Evolutionary conservation across 1,284 basidiomycete genomes (phyloP).

Genomic region (Tremellales sp.): DNA sequence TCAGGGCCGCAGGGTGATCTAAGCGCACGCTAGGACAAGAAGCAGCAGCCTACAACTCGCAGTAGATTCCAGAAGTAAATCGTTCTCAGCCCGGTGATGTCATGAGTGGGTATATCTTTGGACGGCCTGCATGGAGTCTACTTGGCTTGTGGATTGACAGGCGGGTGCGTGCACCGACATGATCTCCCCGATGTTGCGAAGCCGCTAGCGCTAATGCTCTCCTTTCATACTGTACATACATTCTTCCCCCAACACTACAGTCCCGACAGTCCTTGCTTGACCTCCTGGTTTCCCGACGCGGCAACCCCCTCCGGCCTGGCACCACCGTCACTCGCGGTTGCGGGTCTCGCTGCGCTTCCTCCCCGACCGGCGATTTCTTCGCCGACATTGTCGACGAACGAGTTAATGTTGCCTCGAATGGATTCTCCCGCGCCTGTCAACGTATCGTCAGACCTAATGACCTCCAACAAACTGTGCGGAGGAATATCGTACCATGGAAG

Average conservation of each 20-base stretch:
- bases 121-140: too few relatives aligned
- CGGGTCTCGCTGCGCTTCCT: conserved; percentile 3
- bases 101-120: too few relatives aligned
- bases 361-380: conserved; percentile 26
- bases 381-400: conserved; percentile 26
- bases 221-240: background rate
- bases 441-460: background rate
- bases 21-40: too few relatives aligned
- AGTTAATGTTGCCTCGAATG: conserved; percentile 34
- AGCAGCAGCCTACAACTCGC: too few relatives aligned
- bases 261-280: conserved; percentile 18
- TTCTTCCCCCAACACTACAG: conserved; percentile 13
- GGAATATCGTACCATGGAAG: conserved; percentile 16
- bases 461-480: background rate
- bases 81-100: too few relatives aligned
- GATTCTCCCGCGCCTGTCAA: conserved; percentile 30
- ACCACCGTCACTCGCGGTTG: conserved; percentile 13
- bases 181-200: background rate
- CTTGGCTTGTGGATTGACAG: too few relatives aligned
- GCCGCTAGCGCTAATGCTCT: too few relatives aligned
- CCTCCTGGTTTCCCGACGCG: conserved; percentile 24
- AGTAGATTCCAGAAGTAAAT: too few relatives aligned
- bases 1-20: too few relatives aligned
- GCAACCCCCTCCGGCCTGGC: conserved; percentile 21
- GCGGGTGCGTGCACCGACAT: background rate